Percentiles rank a stretch among this genome's conserved stretches.
These are phyloP conservation scores for Fusarium piperis DNA, from an alignment of 2,329 filamentous ascomycete species.

Conservation along the genomic window DNA sequence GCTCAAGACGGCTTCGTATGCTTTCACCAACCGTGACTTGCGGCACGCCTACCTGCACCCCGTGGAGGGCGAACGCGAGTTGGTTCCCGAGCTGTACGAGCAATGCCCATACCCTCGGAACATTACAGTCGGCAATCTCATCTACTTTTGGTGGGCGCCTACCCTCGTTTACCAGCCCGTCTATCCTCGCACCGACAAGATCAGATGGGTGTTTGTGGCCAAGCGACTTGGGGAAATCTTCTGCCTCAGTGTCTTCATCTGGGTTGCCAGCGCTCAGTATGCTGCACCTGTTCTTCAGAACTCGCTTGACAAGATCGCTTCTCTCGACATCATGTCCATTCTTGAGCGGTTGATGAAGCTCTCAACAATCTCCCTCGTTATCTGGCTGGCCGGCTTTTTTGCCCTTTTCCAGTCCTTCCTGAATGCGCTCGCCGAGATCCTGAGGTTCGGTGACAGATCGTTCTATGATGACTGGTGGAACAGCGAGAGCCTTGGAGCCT, in stretches of 20 bases:
- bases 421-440: slow-evolving; percentile 90
- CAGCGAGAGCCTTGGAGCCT: slow-evolving; percentile 81
- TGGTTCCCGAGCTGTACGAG: slow-evolving; percentile 83
- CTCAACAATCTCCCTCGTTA: slow-evolving; percentile 92
- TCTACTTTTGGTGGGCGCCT: slow-evolving; percentile 98
- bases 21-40: slow-evolving; percentile 94
- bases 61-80: slow-evolving; percentile 69
- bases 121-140: slow-evolving; percentile 86
- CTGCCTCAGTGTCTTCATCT: slow-evolving; percentile 87
- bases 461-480: slow-evolving; percentile 99
- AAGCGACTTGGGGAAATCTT: slow-evolving; percentile 84
- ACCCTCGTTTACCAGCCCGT: slow-evolving; percentile 97
- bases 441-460: slow-evolving; percentile 88
- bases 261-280: slow-evolving; percentile 94
- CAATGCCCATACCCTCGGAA: slow-evolving; percentile 89
- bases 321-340: slow-evolving; percentile 82
- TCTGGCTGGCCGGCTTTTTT: slow-evolving; percentile 98
- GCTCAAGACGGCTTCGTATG: slow-evolving; percentile 96
- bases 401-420: slow-evolving; percentile 93
- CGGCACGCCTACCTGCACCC: slow-evolving; percentile 90
- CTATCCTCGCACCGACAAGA: slow-evolving; percentile 83
- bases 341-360: slow-evolving; percentile 92
- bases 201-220: slow-evolving; percentile 87
- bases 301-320: slow-evolving; percentile 86
- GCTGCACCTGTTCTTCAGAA: slow-evolving; percentile 90